A percentile compares a stretch with the other conserved stretches of the same genome.
phyloP scores from a whole-genome alignment of 1,284 basidiomycete species.

The Schizophyllum amplum region DNA sequence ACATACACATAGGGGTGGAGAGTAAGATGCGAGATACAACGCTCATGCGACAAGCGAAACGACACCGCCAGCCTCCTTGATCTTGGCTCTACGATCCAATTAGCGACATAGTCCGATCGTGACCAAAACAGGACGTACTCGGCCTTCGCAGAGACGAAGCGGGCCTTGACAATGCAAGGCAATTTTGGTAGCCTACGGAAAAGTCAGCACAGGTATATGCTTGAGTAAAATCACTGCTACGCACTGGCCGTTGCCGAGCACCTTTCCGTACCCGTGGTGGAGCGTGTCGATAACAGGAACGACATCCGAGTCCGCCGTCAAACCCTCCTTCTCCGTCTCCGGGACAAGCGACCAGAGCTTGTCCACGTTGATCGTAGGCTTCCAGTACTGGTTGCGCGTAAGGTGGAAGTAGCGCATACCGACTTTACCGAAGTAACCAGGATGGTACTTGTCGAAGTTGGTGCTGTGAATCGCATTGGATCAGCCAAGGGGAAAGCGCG shows the following conservation, averaged over 20 bases:
- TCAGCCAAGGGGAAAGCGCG: conserved; percentile 1
- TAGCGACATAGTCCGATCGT: conserved; percentile 8
- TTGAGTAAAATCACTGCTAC: conserved; percentile 33
- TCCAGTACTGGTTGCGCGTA: conserved; percentile 86
- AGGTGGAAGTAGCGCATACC: conserved; percentile 99
- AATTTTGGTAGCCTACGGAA: conserved; percentile 74
- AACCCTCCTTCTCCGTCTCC: conserved; percentile 64
- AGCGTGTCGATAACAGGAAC: conserved; percentile 91
- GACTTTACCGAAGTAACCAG: conserved; percentile 99
- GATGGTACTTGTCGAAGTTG: conserved; percentile 93
- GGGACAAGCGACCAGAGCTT: conserved; percentile 83
- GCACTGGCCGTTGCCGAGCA: conserved; percentile 83
- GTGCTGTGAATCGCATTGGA: conserved; percentile 35
- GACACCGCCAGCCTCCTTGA: conserved; percentile 91
- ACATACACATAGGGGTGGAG: conserved; percentile 4
- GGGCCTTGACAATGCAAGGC: conserved; percentile 94
- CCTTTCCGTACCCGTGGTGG: conserved; percentile 84
- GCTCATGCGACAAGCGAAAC: conserved; percentile 84
- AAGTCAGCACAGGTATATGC: conserved; percentile 29
- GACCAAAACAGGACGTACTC: conserved; percentile 51
- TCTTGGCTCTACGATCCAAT: conserved; percentile 50
- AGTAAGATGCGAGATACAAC: conserved; percentile 6
- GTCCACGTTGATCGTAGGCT: conserved; percentile 96
- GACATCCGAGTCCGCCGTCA: conserved; percentile 63
- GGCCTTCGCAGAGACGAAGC: conserved; percentile 83